These are phyloP conservation scores for Dalbergia oliveri DNA, from an alignment of 306 rosid species.

Conservation along the genomic window DNA sequence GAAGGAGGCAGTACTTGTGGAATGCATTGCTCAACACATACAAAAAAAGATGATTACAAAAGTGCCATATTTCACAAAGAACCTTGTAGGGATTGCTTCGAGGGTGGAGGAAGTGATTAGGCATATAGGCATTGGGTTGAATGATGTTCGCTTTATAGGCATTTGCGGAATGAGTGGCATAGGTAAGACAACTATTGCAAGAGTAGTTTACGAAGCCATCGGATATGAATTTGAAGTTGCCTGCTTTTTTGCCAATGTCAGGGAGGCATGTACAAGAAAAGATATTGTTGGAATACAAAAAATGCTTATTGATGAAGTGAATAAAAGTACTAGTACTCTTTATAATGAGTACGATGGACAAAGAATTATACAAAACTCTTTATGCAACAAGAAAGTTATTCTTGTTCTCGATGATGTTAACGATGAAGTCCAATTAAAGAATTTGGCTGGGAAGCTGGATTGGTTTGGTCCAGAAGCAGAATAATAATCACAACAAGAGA, in stretches of 20 bases:
- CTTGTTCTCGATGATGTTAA: constrained; percentile 54
- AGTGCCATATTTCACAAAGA: constrained; percentile 15
- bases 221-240: constrained; percentile 5
- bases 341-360: constrained; percentile 31
- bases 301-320: constrained; percentile 35
- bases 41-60: constrained; percentile 25
- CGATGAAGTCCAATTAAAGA: constrained; percentile 45
- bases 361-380: constrained; percentile 14
- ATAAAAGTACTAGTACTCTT: neutral
- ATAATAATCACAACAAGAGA: constrained; percentile 50
- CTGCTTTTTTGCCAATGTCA: constrained; percentile 46
- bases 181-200: constrained; percentile 51
- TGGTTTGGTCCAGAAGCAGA: constrained; percentile 59
- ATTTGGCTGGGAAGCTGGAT: constrained; percentile 34
- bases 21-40: constrained; percentile 31
- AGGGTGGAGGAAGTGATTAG: constrained; percentile 28
- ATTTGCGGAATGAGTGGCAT: constrained; percentile 54
- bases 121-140: neutral
- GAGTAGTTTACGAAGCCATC: constrained; percentile 40
- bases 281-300: constrained; percentile 39
- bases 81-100: constrained; percentile 50
- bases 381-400: constrained; percentile 40
- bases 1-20: constrained; percentile 46
- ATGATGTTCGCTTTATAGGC: constrained; percentile 51
- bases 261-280: constrained; percentile 31